phyloP scores from a whole-genome alignment of 208 protist species.

The Endotrypanum monterogeii region DNA sequence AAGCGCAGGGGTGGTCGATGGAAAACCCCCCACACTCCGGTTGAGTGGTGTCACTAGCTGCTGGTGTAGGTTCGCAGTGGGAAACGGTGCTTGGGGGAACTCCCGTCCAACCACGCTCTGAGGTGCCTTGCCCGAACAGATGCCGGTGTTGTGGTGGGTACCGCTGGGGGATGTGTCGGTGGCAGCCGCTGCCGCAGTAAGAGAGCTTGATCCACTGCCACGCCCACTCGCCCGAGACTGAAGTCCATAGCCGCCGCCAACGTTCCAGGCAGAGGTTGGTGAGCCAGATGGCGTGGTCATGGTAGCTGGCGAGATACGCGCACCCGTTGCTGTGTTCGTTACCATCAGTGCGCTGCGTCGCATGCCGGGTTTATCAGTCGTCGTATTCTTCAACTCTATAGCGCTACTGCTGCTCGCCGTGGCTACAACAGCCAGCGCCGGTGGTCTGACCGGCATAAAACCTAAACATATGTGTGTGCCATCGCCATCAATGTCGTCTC shows the following conservation, averaged over 20 bases:
- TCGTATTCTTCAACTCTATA: background rate
- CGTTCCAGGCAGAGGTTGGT: constrained; percentile 8
- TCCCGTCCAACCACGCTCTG: background rate
- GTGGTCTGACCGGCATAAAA: background rate
- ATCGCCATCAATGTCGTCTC: background rate
- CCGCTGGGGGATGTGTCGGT: background rate
- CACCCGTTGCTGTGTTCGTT: constrained; percentile 40
- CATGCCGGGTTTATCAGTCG: constrained; percentile 3
- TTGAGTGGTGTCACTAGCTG: background rate
- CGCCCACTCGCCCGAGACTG: background rate
- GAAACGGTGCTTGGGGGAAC: constrained; percentile 6
- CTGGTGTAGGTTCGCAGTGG: background rate
- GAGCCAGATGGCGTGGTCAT: constrained; percentile 18
- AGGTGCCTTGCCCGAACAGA: background rate
- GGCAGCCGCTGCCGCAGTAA: background rate
- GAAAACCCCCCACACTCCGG: background rate
- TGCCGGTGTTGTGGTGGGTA: background rate
- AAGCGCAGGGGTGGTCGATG: background rate
- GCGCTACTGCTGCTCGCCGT: background rate
- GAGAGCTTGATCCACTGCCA: background rate
- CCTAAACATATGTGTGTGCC: background rate
- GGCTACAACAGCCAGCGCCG: background rate
- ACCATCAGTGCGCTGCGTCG: constrained; percentile 33
- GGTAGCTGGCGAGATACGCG: constrained; percentile 18
- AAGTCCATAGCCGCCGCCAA: background rate